Conservation (phyloP, 306 rosid species). For the Heteromeles arbutifolia region DNA sequence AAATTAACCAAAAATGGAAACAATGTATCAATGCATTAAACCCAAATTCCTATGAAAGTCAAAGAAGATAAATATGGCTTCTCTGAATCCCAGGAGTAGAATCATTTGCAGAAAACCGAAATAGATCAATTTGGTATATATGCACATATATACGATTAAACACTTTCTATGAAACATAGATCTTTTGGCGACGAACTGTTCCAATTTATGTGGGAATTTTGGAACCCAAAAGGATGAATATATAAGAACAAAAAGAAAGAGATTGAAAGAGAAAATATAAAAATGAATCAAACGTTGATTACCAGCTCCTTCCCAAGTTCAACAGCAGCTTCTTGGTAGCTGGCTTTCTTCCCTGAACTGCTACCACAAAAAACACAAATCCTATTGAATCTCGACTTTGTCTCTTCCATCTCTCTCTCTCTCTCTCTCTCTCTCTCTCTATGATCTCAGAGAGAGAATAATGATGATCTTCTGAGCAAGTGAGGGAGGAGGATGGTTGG, state of each 20-base stretch:
- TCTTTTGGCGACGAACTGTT: background rate
- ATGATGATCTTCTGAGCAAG: background rate
- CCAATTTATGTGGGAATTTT: background rate
- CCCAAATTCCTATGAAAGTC: background rate
- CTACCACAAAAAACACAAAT: constrained; percentile 98
- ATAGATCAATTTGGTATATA: background rate
- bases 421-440: constrained; percentile 7
- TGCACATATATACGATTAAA: background rate
- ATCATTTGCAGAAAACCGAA: background rate
- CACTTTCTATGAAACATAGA: background rate
- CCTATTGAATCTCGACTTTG: constrained; percentile 74
- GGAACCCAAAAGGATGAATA: background rate
- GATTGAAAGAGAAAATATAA: background rate
- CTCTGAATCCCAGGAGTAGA: background rate
- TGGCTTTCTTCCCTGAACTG: constrained; percentile 90
- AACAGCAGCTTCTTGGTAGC: constrained; percentile 90
- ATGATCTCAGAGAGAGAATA: constrained; percentile 10
- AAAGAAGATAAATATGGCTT: background rate
- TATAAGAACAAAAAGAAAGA: background rate
- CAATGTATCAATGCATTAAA: background rate
- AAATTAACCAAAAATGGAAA: background rate
- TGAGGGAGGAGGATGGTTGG: constrained; percentile 17
- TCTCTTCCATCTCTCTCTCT: constrained; percentile 52
- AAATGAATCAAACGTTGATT: background rate
- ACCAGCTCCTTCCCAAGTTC: constrained; percentile 91